Conservation (phyloP, 805 yeast genomes). For the Yamadazyma akitaensis region DNA sequence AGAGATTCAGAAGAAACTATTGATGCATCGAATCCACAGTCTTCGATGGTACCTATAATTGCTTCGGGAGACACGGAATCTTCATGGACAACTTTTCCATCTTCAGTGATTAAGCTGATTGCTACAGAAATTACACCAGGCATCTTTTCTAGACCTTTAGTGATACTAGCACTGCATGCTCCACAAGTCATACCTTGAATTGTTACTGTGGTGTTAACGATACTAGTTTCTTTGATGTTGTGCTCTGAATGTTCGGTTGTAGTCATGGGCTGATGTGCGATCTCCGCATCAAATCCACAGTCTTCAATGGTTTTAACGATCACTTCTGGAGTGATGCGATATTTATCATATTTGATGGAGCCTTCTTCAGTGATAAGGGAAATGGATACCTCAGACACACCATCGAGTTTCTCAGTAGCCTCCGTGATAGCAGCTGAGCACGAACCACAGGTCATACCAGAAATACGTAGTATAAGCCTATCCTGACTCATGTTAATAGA, state of each 20-base stretch:
- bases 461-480: slow-evolving; percentile 7
- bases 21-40: slow-evolving; percentile 60
- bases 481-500: neutral
- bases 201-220: slow-evolving; percentile 55
- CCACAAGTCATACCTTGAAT: slow-evolving; percentile 44
- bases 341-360: slow-evolving; percentile 43
- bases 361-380: slow-evolving; percentile 77
- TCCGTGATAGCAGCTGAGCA: slow-evolving; percentile 66
- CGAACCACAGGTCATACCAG: slow-evolving; percentile 89
- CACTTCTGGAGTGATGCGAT: slow-evolving; percentile 11
- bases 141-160: slow-evolving; percentile 24
- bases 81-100: slow-evolving; percentile 28
- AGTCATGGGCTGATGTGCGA: neutral
- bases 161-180: slow-evolving; percentile 39
- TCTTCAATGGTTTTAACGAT: slow-evolving; percentile 21
- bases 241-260: too few species aligned
- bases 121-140: slow-evolving; percentile 25
- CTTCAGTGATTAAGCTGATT: slow-evolving; percentile 37
- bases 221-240: too few species aligned
- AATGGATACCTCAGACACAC: slow-evolving; percentile 54
- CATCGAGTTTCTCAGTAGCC: slow-evolving; percentile 46
- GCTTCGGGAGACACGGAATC: slow-evolving; percentile 16
- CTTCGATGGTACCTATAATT: slow-evolving; percentile 20
- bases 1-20: neutral
- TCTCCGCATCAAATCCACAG: slow-evolving; percentile 59